These are phyloP conservation scores for Pyrrhoderma noxium DNA, from an alignment of 1,284 basidiomycete species.

Conservation along the genomic window DNA sequence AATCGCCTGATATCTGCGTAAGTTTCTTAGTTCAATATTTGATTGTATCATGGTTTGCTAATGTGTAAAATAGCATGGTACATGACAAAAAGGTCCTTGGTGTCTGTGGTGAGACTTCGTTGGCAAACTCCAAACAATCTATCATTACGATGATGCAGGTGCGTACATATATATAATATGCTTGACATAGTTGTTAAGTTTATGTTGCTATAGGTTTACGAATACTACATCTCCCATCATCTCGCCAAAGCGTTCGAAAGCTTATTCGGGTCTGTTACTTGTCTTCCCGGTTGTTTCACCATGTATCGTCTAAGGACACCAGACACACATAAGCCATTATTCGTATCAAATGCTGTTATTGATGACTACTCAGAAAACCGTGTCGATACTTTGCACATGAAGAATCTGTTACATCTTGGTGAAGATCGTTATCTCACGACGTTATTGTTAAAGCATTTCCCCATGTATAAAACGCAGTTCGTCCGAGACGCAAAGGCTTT, in stretches of 20 bases:
- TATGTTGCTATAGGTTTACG: slow-evolving; percentile 65
- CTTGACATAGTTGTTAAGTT: slow-evolving; percentile 11
- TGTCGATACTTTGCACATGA: slow-evolving; percentile 96
- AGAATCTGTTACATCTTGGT: slow-evolving; percentile 93
- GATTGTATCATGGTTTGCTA: neutral
- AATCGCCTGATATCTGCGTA: slow-evolving; percentile 90
- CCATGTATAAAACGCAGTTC: slow-evolving; percentile 89
- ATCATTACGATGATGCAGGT: slow-evolving; percentile 98
- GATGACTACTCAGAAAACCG: slow-evolving; percentile 94
- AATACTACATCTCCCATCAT: slow-evolving; percentile 96
- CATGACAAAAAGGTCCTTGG: slow-evolving; percentile 92
- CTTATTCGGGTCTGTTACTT: slow-evolving; percentile 96
- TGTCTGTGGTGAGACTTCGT: slow-evolving; percentile 89
- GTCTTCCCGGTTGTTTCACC: slow-evolving; percentile 96
- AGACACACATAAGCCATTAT: slow-evolving; percentile 86
- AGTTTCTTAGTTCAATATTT: slow-evolving; percentile 29
- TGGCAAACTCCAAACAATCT: slow-evolving; percentile 88
- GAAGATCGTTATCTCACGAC: slow-evolving; percentile 99
- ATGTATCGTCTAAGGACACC: slow-evolving; percentile 88
- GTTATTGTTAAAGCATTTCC: slow-evolving; percentile 90
- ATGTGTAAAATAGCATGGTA: slow-evolving; percentile 56
- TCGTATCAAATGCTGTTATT: slow-evolving; percentile 86
- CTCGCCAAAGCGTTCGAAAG: slow-evolving; percentile 97
- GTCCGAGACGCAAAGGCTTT: slow-evolving; percentile 88
- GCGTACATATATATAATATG: slow-evolving; percentile 26